Conservation (phyloP, 495 filamentous ascomycete genomes). For the Daldinia grandis region DNA sequence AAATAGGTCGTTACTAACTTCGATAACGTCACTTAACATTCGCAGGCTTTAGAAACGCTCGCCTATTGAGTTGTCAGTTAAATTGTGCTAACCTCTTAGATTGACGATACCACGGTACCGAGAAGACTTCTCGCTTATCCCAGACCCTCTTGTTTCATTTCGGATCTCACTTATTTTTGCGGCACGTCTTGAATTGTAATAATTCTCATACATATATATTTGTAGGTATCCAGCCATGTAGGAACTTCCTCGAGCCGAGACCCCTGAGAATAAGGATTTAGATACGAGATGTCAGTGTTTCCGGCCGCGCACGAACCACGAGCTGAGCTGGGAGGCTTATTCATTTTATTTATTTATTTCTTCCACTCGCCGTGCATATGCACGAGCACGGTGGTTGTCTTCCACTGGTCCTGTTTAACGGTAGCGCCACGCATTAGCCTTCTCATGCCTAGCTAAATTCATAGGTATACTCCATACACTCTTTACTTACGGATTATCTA, state of each 20-base stretch:
- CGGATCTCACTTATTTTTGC: constrained; percentile 17
- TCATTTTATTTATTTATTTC: constrained; percentile 5
- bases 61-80: constrained; percentile 3
- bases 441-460: background rate
- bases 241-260: background rate
- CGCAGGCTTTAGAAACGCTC: background rate
- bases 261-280: constrained; percentile 1
- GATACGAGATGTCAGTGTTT: constrained; percentile 18
- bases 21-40: background rate
- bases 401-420: constrained; percentile 7
- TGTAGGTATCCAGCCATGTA: background rate
- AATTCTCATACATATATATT: constrained; percentile 3
- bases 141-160: constrained; percentile 29
- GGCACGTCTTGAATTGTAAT: constrained; percentile 28
- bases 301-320: constrained; percentile 1
- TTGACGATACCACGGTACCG: constrained; percentile 6
- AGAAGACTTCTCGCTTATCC: constrained; percentile 2
- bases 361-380: background rate
- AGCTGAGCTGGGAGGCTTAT: background rate
- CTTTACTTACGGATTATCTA: background rate
- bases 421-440: constrained; percentile 21
- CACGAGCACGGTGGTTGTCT: constrained; percentile 14
- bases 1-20: background rate
- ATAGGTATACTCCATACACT: background rate
- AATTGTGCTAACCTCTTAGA: constrained; percentile 20